Evolutionary conservation across 2,329 filamentous ascomycete species (phyloP).

Genomic region (Elsinoe ampelina): DNA sequence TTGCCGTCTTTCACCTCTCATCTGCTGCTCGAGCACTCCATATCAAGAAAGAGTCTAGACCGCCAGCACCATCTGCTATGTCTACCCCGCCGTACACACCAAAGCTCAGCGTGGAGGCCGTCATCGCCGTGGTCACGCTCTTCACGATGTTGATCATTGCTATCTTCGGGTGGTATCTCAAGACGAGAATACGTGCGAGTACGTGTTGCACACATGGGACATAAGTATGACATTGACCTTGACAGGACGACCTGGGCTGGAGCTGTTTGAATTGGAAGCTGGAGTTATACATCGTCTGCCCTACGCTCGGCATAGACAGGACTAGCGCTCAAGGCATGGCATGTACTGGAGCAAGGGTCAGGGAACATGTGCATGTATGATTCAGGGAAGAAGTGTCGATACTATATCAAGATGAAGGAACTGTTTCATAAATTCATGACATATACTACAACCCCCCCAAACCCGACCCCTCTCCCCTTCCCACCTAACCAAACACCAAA

Average conservation of each 20-base stretch:
- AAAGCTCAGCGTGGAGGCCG: neutral
- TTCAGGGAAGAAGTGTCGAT: no score
- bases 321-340: no score
- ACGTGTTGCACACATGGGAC: no score
- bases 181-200: neutral
- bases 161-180: neutral
- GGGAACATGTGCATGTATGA: no score
- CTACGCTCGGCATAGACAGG: no score
- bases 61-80: neutral
- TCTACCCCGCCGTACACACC: neutral
- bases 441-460: neutral
- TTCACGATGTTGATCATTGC: neutral
- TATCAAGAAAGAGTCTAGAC: no score
- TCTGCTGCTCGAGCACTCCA: no score
- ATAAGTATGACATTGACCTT: no score
- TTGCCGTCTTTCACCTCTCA: no score
- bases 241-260: neutral
- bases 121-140: neutral
- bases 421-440: neutral
- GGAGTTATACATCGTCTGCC: no score
- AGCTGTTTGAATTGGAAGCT: neutral
- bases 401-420: neutral
- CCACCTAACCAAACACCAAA: conserved; percentile 58
- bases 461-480: neutral
- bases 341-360: neutral